Base-by-base conservation (phyloP, 768 basidiomycete species). In the Suillus paluster region DNA sequence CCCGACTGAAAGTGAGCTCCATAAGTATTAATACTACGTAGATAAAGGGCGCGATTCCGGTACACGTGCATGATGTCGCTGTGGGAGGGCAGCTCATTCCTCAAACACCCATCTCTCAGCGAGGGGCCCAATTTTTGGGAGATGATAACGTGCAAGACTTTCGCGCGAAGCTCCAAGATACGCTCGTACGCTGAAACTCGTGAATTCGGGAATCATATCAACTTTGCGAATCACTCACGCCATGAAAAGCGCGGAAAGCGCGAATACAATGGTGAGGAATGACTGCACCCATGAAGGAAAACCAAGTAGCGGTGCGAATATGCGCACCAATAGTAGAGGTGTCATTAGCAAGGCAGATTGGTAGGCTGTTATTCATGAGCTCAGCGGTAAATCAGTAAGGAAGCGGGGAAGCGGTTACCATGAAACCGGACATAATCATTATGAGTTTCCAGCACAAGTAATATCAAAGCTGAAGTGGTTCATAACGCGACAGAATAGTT, bases 391-490 rank as follows among this genome's bases (percentile, higher is more conserved):
- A 66, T 54, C 59, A 8, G 49, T 34, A 49, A 57, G 46, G 30
- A n/a, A 8, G 41, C 58, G 39, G 17, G 5, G 30, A 56, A 54
- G n/a, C n/a, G 70, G 83, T 68, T 57, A 90, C 90, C 88, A 70
- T 91, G 90, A 71, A 92, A 92, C 58, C 91, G 86, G 61, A 92
- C 85, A 64, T 85, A 89, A 73, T 92, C 88, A 67, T 89, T 90
- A 63, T 84, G 83, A 11, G 87, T 93, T 75, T 93, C 91, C n/a
- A 87, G 64, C n/a, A 91, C 81, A 11, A 93, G 80, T 36, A 92
- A 73, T 1, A 79, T 30, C 34, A 92, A 74, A 3, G 91, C 92
- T 91, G 60, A 30, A 62, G 61, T 33, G 23, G 52, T 36, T 46
- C 25, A 60, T 50, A 21, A 30, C 57, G 14, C 42, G 53, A 57